These are phyloP conservation scores for Boletellus emodensis DNA, from an alignment of 768 basidiomycete genomes.

Conservation along the genomic window DNA sequence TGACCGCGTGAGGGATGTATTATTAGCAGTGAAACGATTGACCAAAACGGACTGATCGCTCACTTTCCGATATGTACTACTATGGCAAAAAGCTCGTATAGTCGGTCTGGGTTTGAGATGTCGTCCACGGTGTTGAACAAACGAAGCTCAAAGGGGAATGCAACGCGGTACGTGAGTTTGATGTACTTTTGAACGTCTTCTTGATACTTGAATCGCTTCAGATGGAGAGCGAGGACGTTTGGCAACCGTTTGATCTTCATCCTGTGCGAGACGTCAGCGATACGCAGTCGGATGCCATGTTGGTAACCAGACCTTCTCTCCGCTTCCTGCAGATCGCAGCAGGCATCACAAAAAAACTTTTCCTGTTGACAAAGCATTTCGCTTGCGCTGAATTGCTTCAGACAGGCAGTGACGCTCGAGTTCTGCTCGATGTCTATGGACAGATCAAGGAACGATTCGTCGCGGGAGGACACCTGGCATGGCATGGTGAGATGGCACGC, in stretches of 20 bases:
- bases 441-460: constrained; percentile 96
- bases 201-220: constrained; percentile 99
- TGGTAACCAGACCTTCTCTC: constrained; percentile 72
- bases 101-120: constrained; percentile 81
- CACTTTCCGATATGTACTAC: constrained; percentile 99
- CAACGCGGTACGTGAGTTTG: constrained; percentile 95
- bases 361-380: constrained; percentile 98
- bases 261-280: constrained; percentile 38
- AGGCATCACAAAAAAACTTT: constrained; percentile 98
- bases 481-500: constrained; percentile 11
- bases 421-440: constrained; percentile 99
- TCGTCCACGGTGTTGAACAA: constrained; percentile 98
- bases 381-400: constrained; percentile 93
- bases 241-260: constrained; percentile 99
- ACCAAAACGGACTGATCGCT: constrained; percentile 35
- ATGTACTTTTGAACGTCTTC: constrained; percentile 87
- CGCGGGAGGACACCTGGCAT: constrained; percentile 78
- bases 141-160: constrained; percentile 91
- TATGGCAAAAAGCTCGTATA: constrained; percentile 94
- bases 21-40: constrained; percentile 2
- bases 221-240: constrained; percentile 89
- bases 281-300: neutral
- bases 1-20: constrained; percentile 32
- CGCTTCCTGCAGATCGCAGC: constrained; percentile 95
- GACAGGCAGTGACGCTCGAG: constrained; percentile 92